A percentile compares a stretch with the other conserved stretches of the same genome.
Evolutionary conservation across 306 rosid species (phyloP).

Genomic region (Luffa acutangula): DNA sequence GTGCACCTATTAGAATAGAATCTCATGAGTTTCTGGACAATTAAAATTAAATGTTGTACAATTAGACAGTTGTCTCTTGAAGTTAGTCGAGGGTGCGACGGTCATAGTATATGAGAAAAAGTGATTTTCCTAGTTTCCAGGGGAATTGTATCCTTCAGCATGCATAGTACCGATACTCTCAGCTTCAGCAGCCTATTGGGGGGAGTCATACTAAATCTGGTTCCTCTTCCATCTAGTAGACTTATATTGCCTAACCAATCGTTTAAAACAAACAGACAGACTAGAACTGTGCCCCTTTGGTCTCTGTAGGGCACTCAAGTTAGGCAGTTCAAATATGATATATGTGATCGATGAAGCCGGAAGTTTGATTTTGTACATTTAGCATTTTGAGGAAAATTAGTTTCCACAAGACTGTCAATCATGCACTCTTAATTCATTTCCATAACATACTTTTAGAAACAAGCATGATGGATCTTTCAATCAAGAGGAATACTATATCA

Average conservation of each 20-base stretch:
- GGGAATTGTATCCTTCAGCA: too few relatives aligned
- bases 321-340: not conserved
- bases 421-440: not conserved
- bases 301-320: too few relatives aligned
- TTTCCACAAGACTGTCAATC: not conserved
- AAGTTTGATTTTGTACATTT: not conserved
- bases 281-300: not conserved
- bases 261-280: not conserved
- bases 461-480: not conserved
- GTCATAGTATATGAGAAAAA: too few relatives aligned
- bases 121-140: too few relatives aligned
- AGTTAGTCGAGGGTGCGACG: too few relatives aligned
- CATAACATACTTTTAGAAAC: not conserved
- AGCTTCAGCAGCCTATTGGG: not conserved
- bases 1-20: too few relatives aligned
- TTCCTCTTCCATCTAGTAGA: not conserved
- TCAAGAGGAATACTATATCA: not conserved
- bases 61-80: too few relatives aligned
- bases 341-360: not conserved
- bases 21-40: too few relatives aligned
- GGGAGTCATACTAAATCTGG: not conserved
- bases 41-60: too few relatives aligned
- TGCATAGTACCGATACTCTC: not conserved
- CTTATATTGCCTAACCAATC: not conserved
- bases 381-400: not conserved